Conservation (phyloP, 257 asterid species). For the Fraxinus anomala region DNA sequence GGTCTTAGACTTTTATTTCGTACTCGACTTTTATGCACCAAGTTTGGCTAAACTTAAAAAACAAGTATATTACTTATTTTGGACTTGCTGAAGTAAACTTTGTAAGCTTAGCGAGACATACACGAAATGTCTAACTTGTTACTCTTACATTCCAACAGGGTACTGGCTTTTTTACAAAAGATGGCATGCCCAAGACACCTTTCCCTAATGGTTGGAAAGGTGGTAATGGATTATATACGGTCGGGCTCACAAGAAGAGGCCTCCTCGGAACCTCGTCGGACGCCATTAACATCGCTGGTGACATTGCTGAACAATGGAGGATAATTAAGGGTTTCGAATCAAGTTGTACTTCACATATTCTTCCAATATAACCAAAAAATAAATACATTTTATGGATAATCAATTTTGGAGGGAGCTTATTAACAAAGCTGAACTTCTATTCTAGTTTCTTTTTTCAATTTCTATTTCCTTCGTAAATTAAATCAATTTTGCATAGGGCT, state of each 20-base stretch:
- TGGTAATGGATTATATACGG: slow-evolving; percentile 73
- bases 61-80: no score
- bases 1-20: not conserved
- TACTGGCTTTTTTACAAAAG: slow-evolving; percentile 64
- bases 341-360: slow-evolving; percentile 15
- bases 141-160: slow-evolving; percentile 39
- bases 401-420: not conserved
- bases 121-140: not conserved
- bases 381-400: no score
- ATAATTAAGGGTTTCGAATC: slow-evolving; percentile 26
- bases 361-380: not conserved
- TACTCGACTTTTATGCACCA: not conserved
- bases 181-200: slow-evolving; percentile 75
- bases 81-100: no score
- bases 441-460: not conserved
- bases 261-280: slow-evolving; percentile 77
- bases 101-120: no score
- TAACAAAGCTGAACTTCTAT: not conserved
- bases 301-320: slow-evolving; percentile 63
- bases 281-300: slow-evolving; percentile 64
- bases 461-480: slow-evolving; percentile 45
- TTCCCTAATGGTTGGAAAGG: slow-evolving; percentile 97
- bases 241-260: slow-evolving; percentile 86
- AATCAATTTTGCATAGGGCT: slow-evolving; percentile 50
- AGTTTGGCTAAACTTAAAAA: not conserved